Conservation (phyloP, 202 grass and related monocot species). For the Panicum virgatum region DNA sequence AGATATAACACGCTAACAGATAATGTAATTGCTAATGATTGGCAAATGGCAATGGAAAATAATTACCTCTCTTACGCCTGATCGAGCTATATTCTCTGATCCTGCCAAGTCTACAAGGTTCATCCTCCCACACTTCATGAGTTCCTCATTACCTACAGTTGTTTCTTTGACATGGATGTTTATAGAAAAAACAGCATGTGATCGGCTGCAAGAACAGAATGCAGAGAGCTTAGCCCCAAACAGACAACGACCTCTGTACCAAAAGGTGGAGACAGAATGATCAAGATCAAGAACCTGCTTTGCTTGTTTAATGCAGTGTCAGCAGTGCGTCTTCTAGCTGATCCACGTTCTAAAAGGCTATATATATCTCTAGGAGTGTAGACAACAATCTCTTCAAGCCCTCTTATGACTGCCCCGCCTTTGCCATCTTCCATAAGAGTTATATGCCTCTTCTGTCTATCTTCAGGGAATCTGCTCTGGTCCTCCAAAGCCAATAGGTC, state of each 20-base stretch:
- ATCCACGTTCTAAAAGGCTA: conserved; percentile 64
- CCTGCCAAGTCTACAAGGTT: conserved; percentile 96
- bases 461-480: conserved; percentile 57
- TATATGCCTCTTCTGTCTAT: conserved; percentile 69
- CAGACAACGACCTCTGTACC: background rate
- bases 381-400: conserved; percentile 79
- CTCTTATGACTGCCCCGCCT: conserved; percentile 79
- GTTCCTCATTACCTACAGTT: conserved; percentile 59
- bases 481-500: conserved; percentile 78
- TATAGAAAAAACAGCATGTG: conserved; percentile 88
- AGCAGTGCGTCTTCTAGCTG: conserved; percentile 79
- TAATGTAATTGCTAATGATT: conserved; percentile 20
- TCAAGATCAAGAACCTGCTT: conserved; percentile 67
- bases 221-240: conserved; percentile 22
- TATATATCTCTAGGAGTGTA: conserved; percentile 79
- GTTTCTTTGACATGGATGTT: conserved; percentile 85
- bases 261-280: conserved; percentile 1
- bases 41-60: conserved; percentile 2
- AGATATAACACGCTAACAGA: conserved; percentile 16
- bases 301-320: conserved; percentile 84
- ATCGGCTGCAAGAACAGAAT: conserved; percentile 72
- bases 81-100: conserved; percentile 85
- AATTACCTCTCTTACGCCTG: conserved; percentile 83
- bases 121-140: conserved; percentile 81
- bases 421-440: conserved; percentile 92